Evolutionary conservation across 2,329 filamentous ascomycete genomes (phyloP).

Genomic region (Paracoccidioides brasiliensis): DNA sequence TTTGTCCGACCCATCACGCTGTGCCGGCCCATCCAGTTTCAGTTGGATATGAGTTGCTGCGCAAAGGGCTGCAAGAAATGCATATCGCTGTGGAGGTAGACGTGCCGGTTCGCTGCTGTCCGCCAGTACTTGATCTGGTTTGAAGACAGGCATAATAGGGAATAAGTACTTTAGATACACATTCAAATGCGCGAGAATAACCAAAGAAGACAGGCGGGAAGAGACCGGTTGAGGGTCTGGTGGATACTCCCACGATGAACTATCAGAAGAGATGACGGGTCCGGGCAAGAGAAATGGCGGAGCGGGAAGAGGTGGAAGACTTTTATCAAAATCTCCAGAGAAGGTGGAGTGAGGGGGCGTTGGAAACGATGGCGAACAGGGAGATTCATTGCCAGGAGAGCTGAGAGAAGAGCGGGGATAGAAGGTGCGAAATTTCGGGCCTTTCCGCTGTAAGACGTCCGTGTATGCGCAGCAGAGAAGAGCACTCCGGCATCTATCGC

Average conservation of each 20-base stretch:
- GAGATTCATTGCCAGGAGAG: neutral
- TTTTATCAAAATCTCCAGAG: neutral
- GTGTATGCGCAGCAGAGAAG: slow-evolving; percentile 29
- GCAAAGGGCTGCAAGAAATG: slow-evolving; percentile 30
- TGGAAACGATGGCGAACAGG: neutral
- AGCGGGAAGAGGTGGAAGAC: neutral
- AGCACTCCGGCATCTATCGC: slow-evolving; percentile 28
- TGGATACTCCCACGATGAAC: neutral
- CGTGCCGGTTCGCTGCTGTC: slow-evolving; percentile 41
- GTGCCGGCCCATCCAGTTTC: slow-evolving; percentile 23
- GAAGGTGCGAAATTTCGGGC: slow-evolving; percentile 2
- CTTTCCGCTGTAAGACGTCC: slow-evolving; percentile 1
- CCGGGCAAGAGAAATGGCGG: neutral
- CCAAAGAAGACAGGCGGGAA: slow-evolving; percentile 21
- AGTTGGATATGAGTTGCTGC: slow-evolving; percentile 35
- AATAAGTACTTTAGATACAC: slow-evolving; percentile 31
- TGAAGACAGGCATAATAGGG: slow-evolving; percentile 33
- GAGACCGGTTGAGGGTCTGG: neutral
- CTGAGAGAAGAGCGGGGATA: neutral
- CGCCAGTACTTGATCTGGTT: slow-evolving; percentile 21
- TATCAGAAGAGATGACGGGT: neutral
- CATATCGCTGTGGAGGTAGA: slow-evolving; percentile 28
- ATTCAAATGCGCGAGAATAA: slow-evolving; percentile 28
- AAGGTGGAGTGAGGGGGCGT: slow-evolving; percentile 1
- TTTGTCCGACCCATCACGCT: slow-evolving; percentile 14